Evolutionary conservation across 2,329 filamentous ascomycete species (phyloP).

Genomic region (Cadophora malorum): DNA sequence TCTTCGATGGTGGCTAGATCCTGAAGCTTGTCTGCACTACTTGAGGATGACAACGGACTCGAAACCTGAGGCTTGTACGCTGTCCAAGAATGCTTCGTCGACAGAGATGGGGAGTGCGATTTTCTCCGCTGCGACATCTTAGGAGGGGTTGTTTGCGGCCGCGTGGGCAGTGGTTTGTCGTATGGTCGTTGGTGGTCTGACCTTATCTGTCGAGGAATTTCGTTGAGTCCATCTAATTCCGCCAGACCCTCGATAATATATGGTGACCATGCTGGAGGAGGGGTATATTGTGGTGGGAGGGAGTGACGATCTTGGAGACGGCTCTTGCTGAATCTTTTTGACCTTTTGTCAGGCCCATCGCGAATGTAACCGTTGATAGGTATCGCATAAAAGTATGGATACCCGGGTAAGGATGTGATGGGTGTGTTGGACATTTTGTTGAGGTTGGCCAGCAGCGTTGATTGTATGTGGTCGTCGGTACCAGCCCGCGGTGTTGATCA

Average conservation of each 20-base stretch:
- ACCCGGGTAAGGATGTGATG: conserved; percentile 24
- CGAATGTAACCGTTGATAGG: conserved; percentile 20
- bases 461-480: conserved; percentile 1
- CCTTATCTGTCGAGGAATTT: conserved; percentile 1
- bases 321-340: conserved; percentile 12
- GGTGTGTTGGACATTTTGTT: conserved; percentile 9
- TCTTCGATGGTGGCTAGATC: conserved; percentile 14
- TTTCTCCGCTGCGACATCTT: conserved; percentile 7
- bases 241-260: conserved; percentile 14
- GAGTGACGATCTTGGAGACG: conserved; percentile 4
- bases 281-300: conserved; percentile 14
- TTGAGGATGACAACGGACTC: conserved; percentile 14
- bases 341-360: conserved; percentile 9
- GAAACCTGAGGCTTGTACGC: conserved; percentile 12
- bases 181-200: conserved; percentile 2
- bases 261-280: conserved; percentile 11
- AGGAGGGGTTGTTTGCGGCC: conserved; percentile 1
- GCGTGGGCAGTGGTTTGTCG: not conserved
- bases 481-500: not conserved
- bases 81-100: conserved; percentile 11
- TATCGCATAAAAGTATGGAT: conserved; percentile 22
- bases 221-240: conserved; percentile 14
- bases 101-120: conserved; percentile 4
- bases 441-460: not conserved
- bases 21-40: not conserved